A percentile compares a stretch with the other conserved stretches of the same genome.
Conservation (phyloP, 306 rosid species). For the Cajanus cajan region DNA sequence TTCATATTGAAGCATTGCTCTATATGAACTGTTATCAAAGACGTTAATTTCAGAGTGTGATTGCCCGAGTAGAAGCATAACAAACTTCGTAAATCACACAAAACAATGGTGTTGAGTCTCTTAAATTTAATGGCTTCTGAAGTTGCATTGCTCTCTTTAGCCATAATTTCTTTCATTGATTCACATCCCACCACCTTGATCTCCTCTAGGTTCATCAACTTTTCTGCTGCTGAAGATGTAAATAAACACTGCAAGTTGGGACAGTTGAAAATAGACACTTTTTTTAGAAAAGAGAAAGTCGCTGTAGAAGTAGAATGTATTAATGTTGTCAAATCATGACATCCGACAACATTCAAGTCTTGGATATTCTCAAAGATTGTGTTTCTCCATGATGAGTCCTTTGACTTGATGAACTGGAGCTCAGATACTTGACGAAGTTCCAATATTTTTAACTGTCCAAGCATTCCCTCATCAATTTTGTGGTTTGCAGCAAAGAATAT, state of each 20-base stretch:
- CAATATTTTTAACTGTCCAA: neutral
- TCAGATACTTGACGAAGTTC: accelerated
- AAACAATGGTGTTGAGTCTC: neutral
- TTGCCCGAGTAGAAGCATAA: neutral
- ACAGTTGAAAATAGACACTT: neutral
- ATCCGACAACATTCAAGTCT: neutral
- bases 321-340: neutral
- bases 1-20: neutral
- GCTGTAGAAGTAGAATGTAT: neutral
- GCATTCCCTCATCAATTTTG: neutral
- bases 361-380: neutral
- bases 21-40: neutral
- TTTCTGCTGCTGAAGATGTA: conserved; percentile 1
- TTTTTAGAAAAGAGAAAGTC: neutral
- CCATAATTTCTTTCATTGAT: neutral
- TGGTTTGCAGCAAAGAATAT: neutral
- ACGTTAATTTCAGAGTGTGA: neutral
- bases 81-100: no score
- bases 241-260: neutral
- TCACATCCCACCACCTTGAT: neutral
- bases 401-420: neutral
- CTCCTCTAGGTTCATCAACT: neutral
- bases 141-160: neutral
- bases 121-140: neutral
- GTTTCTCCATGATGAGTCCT: neutral